Evolutionary conservation across 1,139 yeast species (phyloP).

Genomic region (Magnusiomyces fungicola): DNA sequence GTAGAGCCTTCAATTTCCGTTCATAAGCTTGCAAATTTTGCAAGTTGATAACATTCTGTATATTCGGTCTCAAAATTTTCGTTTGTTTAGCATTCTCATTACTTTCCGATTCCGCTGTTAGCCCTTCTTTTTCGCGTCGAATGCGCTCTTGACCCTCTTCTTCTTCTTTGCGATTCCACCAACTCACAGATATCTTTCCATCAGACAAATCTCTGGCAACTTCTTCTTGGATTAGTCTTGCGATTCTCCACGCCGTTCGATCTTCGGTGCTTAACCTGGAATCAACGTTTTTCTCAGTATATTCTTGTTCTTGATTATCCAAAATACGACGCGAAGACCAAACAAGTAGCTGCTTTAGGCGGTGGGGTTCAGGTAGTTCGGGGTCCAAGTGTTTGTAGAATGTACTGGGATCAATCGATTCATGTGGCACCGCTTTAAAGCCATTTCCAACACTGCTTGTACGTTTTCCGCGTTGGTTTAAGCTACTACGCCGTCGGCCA

Average conservation of each 20-base stretch:
- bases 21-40: slow-evolving; percentile 42
- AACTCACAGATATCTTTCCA: slow-evolving; percentile 55
- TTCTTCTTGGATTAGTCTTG: slow-evolving; percentile 62
- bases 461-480: slow-evolving; percentile 52
- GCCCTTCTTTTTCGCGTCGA: neutral
- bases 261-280: slow-evolving; percentile 22
- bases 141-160: slow-evolving; percentile 18
- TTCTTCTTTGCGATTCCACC: slow-evolving; percentile 41
- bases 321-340: slow-evolving; percentile 59
- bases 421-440: slow-evolving; percentile 59
- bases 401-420: slow-evolving; percentile 48
- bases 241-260: slow-evolving; percentile 31
- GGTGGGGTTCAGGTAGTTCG: slow-evolving; percentile 62
- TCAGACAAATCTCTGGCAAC: slow-evolving; percentile 50
- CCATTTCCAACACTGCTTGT: slow-evolving; percentile 74
- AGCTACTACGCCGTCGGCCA: slow-evolving; percentile 23
- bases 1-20: slow-evolving; percentile 39
- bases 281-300: slow-evolving; percentile 26
- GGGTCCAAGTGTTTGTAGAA: slow-evolving; percentile 57
- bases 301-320: slow-evolving; percentile 32
- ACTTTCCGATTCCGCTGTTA: neutral
- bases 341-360: slow-evolving; percentile 59
- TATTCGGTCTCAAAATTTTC: slow-evolving; percentile 40
- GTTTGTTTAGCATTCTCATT: neutral
- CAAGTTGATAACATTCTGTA: slow-evolving; percentile 46